phyloP scores from a whole-genome alignment of 306 rosid species.

The Rosa persica region DNA sequence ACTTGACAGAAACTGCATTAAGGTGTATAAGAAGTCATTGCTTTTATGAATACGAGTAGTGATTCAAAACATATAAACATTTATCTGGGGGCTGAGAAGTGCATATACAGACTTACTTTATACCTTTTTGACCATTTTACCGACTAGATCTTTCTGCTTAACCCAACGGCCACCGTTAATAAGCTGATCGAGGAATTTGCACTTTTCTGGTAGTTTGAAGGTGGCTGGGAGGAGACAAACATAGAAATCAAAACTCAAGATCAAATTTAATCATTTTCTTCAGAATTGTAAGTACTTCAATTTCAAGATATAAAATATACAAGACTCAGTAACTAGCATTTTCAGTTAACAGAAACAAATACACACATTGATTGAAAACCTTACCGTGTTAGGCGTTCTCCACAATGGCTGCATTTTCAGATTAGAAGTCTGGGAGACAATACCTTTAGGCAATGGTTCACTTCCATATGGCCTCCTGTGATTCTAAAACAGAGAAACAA shows the following conservation, averaged over 20 bases:
- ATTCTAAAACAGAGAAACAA: constrained; percentile 52
- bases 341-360: neutral
- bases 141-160: constrained; percentile 71
- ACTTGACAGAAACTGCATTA: constrained; percentile 64
- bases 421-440: constrained; percentile 57
- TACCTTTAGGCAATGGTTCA: constrained; percentile 73
- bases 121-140: constrained; percentile 81
- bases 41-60: neutral
- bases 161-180: constrained; percentile 75
- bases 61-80: neutral
- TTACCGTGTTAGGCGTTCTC: constrained; percentile 35
- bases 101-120: neutral
- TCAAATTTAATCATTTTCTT: neutral
- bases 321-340: neutral
- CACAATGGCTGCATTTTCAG: constrained; percentile 65
- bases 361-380: neutral
- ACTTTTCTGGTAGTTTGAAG: constrained; percentile 30
- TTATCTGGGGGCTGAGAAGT: neutral
- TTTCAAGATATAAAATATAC: neutral
- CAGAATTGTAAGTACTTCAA: neutral
- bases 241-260: neutral
- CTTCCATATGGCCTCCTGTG: constrained; percentile 70
- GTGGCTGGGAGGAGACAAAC: neutral
- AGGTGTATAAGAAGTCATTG: constrained; percentile 8
- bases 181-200: constrained; percentile 41